These are phyloP conservation scores for Leptosphaerulina australis DNA, from an alignment of 2,329 filamentous ascomycete genomes.

Conservation along the genomic window DNA sequence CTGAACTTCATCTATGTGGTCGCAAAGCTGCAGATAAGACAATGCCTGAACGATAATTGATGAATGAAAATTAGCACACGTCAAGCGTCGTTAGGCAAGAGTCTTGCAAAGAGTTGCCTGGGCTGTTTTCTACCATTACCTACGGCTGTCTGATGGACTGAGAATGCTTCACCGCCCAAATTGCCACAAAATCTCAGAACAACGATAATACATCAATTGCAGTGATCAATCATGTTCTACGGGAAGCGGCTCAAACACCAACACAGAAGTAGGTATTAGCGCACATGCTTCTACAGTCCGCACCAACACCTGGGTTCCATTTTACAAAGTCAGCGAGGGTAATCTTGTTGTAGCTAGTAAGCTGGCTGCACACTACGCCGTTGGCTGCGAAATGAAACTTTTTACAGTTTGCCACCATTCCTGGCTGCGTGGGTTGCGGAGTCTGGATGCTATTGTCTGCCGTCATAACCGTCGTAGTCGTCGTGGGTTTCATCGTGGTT, in stretches of 20 bases:
- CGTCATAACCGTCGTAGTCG: constrained; percentile 3
- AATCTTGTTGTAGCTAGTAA: constrained; percentile 10
- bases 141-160: too few species aligned
- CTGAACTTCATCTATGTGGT: too few species aligned
- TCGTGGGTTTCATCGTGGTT: constrained; percentile 1
- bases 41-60: too few species aligned
- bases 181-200: too few species aligned
- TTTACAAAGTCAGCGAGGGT: constrained; percentile 13
- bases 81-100: too few species aligned
- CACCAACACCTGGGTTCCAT: constrained; percentile 14
- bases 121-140: too few species aligned
- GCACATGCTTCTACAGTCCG: constrained; percentile 12
- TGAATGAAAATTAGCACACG: too few species aligned
- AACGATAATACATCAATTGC: too few species aligned
- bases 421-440: constrained; percentile 1
- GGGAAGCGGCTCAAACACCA: neutral
- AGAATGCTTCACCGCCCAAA: too few species aligned
- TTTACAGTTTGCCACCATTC: constrained; percentile 15
- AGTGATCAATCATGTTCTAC: too few species aligned
- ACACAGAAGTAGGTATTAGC: constrained; percentile 12
- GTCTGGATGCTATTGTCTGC: constrained; percentile 10
- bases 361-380: neutral
- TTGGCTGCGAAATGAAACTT: constrained; percentile 4
- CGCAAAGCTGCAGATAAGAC: too few species aligned
- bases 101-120: too few species aligned